phyloP scores from a whole-genome alignment of 108 stramenopile genomes.

The Cylindrotheca closterium region DNA sequence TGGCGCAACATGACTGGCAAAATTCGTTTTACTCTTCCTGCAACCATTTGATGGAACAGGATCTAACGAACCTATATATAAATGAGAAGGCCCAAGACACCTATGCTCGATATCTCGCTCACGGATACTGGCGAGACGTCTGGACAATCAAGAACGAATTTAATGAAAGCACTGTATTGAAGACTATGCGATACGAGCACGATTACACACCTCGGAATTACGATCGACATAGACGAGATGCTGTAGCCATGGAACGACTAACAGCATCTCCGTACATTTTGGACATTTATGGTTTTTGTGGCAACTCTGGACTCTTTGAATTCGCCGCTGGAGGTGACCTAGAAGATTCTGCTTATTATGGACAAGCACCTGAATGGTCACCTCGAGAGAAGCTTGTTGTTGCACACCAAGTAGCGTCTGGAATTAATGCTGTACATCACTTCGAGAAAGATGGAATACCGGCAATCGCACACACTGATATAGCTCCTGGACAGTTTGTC shows the following conservation, averaged over 20 bases:
- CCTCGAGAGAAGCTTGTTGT: conserved; percentile 12
- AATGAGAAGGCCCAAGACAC: not conserved
- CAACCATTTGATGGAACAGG: conserved; percentile 69
- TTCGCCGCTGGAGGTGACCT: conserved; percentile 55
- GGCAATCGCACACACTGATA: conserved; percentile 72
- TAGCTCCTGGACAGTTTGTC: conserved; percentile 51
- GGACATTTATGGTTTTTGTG: conserved; percentile 78
- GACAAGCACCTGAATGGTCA: conserved; percentile 14
- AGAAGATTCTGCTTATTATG: conserved; percentile 23
- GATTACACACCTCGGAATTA: conserved; percentile 47
- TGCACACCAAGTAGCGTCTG: conserved; percentile 41
- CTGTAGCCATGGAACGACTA: conserved; percentile 76
- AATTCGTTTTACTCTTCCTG: conserved; percentile 57
- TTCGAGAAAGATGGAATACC: conserved; percentile 37
- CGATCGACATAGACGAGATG: conserved; percentile 72
- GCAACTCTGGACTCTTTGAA: conserved; percentile 60
- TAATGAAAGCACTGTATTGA: conserved; percentile 36
- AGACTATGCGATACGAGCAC: conserved; percentile 53
- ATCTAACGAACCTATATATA: conserved; percentile 27
- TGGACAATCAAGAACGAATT: conserved; percentile 32
- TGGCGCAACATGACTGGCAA: conserved; percentile 68
- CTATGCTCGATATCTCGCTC: conserved; percentile 16
- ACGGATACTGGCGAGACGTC: conserved; percentile 77
- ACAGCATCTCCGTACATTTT: conserved; percentile 57
- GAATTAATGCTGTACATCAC: conserved; percentile 46